phyloP scores from a whole-genome alignment of 169 alveolate species.

The Theileria annulata region DNA sequence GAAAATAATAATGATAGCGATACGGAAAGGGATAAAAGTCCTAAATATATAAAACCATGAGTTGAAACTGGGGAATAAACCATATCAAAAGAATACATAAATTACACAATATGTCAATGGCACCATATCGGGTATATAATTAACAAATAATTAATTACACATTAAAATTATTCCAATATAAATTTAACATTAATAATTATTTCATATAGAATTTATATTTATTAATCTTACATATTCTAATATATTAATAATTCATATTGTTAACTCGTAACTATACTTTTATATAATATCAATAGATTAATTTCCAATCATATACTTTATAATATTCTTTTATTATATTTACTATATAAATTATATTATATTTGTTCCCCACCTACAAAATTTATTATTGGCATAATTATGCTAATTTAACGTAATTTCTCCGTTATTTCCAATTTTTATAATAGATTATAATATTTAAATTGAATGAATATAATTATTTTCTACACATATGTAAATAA shows the following conservation, averaged over 20 bases:
- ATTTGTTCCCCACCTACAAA: conserved; percentile 4
- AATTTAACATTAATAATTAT: too few relatives aligned
- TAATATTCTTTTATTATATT: not conserved
- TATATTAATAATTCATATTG: too few relatives aligned
- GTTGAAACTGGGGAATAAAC: not conserved
- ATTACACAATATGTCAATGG: not conserved
- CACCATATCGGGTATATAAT: too few relatives aligned
- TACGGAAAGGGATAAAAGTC: not conserved
- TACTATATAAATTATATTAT: not conserved
- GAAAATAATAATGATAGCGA: not conserved
- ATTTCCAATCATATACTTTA: too few relatives aligned
- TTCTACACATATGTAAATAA: not conserved
- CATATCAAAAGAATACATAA: not conserved
- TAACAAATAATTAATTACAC: not conserved
- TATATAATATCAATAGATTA: too few relatives aligned
- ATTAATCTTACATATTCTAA: too few relatives aligned
- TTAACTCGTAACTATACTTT: too few relatives aligned
- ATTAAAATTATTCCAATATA: not conserved
- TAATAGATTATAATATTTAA: not conserved
- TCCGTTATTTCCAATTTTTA: too few relatives aligned
- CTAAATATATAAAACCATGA: not conserved
- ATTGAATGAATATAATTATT: not conserved
- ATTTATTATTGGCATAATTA: not conserved
- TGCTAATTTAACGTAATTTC: too few relatives aligned
- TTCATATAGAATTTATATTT: too few relatives aligned